These are phyloP conservation scores for Pseudogymnoascus sp. DNA, from an alignment of 2,329 filamentous ascomycete species.

Conservation along the genomic window DNA sequence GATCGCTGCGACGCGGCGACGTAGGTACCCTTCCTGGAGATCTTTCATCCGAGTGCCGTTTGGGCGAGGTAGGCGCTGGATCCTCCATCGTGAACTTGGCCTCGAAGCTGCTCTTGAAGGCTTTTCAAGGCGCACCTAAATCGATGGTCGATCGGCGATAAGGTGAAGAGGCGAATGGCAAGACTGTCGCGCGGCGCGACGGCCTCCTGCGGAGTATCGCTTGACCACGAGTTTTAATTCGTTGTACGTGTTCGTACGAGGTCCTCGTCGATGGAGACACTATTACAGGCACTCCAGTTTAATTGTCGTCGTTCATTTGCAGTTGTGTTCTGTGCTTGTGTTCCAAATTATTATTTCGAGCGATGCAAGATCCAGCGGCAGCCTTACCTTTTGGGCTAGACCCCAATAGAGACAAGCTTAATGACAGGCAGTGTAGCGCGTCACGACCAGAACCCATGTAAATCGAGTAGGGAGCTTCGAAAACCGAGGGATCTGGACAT, in stretches of 20 bases:
- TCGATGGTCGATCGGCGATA: neutral
- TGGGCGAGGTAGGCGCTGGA: conserved; percentile 13
- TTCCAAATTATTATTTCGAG: conserved; percentile 6
- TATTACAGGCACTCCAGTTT: neutral
- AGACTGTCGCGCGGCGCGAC: conserved; percentile 4
- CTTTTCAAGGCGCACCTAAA: neutral
- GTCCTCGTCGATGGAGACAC: neutral
- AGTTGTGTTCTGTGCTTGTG: neutral
- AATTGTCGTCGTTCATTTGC: neutral
- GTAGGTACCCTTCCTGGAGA: conserved; percentile 14
- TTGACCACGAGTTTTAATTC: neutral
- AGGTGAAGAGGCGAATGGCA: neutral
- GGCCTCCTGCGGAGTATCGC: neutral
- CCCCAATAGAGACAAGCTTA: conserved; percentile 7
- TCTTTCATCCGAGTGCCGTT: conserved; percentile 13
- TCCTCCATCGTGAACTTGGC: conserved; percentile 17
- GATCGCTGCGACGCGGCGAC: conserved; percentile 23
- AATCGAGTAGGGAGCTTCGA: conserved; percentile 8
- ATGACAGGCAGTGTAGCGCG: conserved; percentile 8
- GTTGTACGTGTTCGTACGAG: neutral
- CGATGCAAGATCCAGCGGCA: conserved; percentile 3
- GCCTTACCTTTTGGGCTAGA: conserved; percentile 9
- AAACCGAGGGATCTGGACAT: conserved; percentile 7
- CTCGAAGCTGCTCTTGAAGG: neutral
- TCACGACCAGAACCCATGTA: conserved; percentile 8